Percentiles rank a stretch among this genome's conserved stretches.
These are phyloP conservation scores for Arthroderma uncinatum DNA, from an alignment of 2,329 filamentous ascomycete genomes.

Conservation along the genomic window DNA sequence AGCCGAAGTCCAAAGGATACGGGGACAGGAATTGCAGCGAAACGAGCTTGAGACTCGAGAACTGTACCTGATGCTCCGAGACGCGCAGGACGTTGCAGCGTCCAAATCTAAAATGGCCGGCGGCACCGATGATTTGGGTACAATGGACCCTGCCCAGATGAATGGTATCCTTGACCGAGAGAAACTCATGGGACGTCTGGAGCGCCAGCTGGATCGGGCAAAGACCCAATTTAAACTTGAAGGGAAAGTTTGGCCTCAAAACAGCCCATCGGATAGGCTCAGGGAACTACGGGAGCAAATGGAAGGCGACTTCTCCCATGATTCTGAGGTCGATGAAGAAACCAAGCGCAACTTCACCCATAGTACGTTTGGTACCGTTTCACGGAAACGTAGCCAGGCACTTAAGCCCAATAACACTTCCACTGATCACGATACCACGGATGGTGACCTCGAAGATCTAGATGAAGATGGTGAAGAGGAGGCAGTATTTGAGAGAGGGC, in stretches of 20 bases:
- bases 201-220: slow-evolving; percentile 89
- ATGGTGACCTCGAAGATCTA: slow-evolving; percentile 44
- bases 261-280: slow-evolving; percentile 80
- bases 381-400: slow-evolving; percentile 42
- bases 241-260: slow-evolving; percentile 78
- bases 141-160: slow-evolving; percentile 64
- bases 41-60: slow-evolving; percentile 95
- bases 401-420: slow-evolving; percentile 30
- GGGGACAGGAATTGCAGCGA: slow-evolving; percentile 81
- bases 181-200: slow-evolving; percentile 80
- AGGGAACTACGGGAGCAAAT: slow-evolving; percentile 89
- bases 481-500: slow-evolving; percentile 64
- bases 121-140: slow-evolving; percentile 42
- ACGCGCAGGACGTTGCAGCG: slow-evolving; percentile 90
- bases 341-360: slow-evolving; percentile 56
- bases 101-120: slow-evolving; percentile 59
- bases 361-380: slow-evolving; percentile 62
- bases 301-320: slow-evolving; percentile 52
- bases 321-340: slow-evolving; percentile 41
- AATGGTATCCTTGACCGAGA: slow-evolving; percentile 89
- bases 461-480: slow-evolving; percentile 50
- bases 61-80: slow-evolving; percentile 93
- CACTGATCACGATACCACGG: slow-evolving; percentile 26
- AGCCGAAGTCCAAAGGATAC: slow-evolving; percentile 70
- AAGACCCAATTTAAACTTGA: slow-evolving; percentile 98